phyloP scores from a whole-genome alignment of 306 rosid genomes.

The Hippophae tibetana region DNA sequence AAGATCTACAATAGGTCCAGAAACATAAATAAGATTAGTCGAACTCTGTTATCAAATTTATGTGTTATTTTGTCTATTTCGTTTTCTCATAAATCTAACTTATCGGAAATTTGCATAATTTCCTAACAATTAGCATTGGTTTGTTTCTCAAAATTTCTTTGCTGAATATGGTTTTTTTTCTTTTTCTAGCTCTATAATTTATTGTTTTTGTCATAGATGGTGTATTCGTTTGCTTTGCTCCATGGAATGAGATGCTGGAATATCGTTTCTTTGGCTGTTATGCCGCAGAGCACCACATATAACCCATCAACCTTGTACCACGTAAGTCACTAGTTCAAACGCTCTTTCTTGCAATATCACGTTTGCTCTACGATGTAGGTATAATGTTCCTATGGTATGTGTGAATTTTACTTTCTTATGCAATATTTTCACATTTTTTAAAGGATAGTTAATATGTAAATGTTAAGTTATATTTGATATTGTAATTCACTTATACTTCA shows the following conservation, averaged over 20 bases:
- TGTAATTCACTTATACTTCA: too few species aligned
- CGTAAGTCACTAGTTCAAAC: conserved; percentile 34
- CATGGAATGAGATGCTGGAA: conserved; percentile 37
- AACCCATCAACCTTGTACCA: conserved; percentile 39
- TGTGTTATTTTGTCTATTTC: too few species aligned
- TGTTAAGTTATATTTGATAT: too few species aligned
- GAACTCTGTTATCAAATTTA: too few species aligned
- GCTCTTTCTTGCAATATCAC: conserved; percentile 52
- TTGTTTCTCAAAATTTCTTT: neutral
- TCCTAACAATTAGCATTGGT: too few species aligned
- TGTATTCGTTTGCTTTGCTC: conserved; percentile 39
- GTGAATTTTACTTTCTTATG: too few species aligned
- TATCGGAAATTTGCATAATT: too few species aligned
- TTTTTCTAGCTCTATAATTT: neutral
- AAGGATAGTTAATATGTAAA: too few species aligned
- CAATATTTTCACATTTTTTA: too few species aligned
- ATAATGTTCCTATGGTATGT: neutral
- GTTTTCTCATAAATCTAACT: too few species aligned
- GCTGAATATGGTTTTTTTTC: conserved; percentile 1
- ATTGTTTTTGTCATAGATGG: conserved; percentile 35
- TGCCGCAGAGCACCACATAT: conserved; percentile 24
- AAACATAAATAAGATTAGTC: too few species aligned
- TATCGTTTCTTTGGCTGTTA: conserved; percentile 49
- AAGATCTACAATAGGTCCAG: too few species aligned
- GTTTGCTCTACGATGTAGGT: conserved; percentile 53